Evolutionary conservation across 208 protist species (phyloP).

Genomic region (Crithidia fasciculata): DNA sequence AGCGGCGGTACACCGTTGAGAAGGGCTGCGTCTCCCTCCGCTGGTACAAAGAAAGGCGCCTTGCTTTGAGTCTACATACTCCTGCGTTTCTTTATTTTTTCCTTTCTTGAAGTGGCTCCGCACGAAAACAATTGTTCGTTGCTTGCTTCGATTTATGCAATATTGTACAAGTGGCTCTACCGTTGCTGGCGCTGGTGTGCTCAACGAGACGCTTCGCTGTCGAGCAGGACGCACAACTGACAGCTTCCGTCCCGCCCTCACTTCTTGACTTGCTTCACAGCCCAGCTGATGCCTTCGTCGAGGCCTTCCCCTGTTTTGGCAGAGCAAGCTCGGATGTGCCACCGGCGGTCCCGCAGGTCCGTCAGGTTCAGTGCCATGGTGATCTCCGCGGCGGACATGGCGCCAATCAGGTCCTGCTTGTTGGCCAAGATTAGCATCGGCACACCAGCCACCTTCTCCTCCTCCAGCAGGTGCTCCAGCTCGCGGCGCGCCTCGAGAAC

Average conservation of each 20-base stretch:
- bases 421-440: conserved; percentile 97
- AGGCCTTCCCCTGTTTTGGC: conserved; percentile 94
- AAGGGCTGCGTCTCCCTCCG: no score
- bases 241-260: background rate
- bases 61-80: no score
- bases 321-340: conserved; percentile 95
- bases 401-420: conserved; percentile 96
- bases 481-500: conserved; percentile 92
- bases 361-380: conserved; percentile 70
- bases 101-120: no score
- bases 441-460: conserved; percentile 93
- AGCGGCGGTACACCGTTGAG: no score
- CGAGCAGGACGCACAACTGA: no score
- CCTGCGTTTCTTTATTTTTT: no score
- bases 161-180: background rate
- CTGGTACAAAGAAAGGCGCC: no score
- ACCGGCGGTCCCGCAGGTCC: conserved; percentile 83
- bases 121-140: background rate
- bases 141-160: background rate
- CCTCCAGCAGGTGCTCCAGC: conserved; percentile 89
- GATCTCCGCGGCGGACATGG: conserved; percentile 77
- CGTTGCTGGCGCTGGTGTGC: background rate
- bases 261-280: conserved; percentile 73
- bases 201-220: no score
- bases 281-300: conserved; percentile 90